These are phyloP conservation scores for Tulasnella sp. DNA, from an alignment of 768 basidiomycete genomes.

Conservation along the genomic window DNA sequence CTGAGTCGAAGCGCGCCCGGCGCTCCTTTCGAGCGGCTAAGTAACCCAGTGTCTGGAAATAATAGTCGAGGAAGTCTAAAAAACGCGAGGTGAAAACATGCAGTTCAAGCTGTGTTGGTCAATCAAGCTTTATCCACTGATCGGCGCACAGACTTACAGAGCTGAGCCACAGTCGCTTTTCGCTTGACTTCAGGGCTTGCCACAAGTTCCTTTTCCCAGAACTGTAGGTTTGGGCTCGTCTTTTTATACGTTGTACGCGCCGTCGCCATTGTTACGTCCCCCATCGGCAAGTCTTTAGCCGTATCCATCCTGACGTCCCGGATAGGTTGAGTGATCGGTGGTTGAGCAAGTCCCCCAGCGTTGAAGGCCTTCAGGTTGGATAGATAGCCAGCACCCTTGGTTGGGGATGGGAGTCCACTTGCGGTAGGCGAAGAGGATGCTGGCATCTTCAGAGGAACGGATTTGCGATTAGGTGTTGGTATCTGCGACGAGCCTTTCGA, in stretches of 20 bases:
- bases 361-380: not conserved
- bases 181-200: constrained; percentile 82
- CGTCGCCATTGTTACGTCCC: constrained; percentile 54
- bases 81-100: not conserved
- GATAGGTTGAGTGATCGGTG: not conserved
- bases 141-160: constrained; percentile 74
- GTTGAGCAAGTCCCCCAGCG: constrained; percentile 1
- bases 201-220: constrained; percentile 80
- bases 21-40: constrained; percentile 78
- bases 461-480: constrained; percentile 7
- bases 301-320: constrained; percentile 71
- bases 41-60: constrained; percentile 91
- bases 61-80: constrained; percentile 92
- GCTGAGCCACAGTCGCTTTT: constrained; percentile 93
- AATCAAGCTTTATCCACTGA: too few species aligned
- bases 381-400: not conserved
- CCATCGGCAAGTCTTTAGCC: constrained; percentile 43
- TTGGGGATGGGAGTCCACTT: not conserved
- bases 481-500: not conserved
- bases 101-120: too few species aligned
- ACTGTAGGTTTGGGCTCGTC: constrained; percentile 32
- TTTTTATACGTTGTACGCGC: constrained; percentile 33
- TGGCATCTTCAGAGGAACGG: constrained; percentile 1
- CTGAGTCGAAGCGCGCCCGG: constrained; percentile 68
- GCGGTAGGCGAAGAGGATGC: not conserved